Evolutionary conservation across 1,139 yeast species (phyloP), one percentile per base, ranked within the genome.

Genomic region (Hyphopichia buzzinii): DNA sequence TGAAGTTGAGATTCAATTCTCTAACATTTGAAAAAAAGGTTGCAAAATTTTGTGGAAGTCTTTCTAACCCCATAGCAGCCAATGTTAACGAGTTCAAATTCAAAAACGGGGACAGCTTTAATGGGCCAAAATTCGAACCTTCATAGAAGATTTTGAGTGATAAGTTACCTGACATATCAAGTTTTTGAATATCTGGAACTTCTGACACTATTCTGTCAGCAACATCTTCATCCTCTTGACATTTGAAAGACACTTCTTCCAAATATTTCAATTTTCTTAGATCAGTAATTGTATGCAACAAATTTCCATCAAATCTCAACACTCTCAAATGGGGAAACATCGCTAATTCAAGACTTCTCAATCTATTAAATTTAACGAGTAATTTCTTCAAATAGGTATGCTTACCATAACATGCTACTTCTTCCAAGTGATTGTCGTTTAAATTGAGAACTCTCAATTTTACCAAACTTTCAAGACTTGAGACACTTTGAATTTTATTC

Each of bases 1-100:
- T 77, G 54, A 77, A 77, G 43, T 74, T 76, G 39, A 77, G 57
- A 42, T 76, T 75, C 36, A 77, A 52, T 34, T 71, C 75, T 22
- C 67, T 49, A 27, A 77, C 59, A 42, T 74, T 64, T 13, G 81
- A 79, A 47, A 74, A 76, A 29, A 61, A 36, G 2, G 49, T 40
- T 4, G 61, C 48, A 43, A 76, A 68, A 8, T 56, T 43, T 3
- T 35, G 34, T 0, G 81, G 79, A 19, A 76, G 48, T 10, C 41
- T 31, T 2, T 50, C 48, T 23, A 75, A 47, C 35, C 65, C 63
- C 62, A 72, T 67, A 1, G 80, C 79, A 1, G 77, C 64, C 21
- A 77, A 44, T 10, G 62, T 61, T 31, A 78, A 53, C 16, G 50
- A 48, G 29, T 61, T 71, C 8, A 77, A 51, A 44, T 67, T 71